Evolutionary conservation across 2,329 filamentous ascomycete genomes (phyloP).

Genomic region (Microcera coccophila): DNA sequence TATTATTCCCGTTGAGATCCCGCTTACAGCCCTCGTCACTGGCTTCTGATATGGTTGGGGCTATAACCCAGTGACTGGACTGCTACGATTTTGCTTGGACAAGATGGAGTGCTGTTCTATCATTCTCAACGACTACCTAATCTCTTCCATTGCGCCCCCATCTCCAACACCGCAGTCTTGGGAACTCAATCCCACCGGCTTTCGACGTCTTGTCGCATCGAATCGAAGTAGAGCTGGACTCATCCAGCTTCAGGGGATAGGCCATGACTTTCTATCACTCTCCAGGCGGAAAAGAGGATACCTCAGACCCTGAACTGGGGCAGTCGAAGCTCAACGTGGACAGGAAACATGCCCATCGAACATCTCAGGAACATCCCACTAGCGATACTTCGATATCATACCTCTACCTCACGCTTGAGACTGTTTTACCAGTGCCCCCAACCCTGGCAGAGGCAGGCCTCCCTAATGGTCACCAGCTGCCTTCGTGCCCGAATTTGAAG

Average conservation of each 20-base stretch:
- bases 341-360: slow-evolving; percentile 7
- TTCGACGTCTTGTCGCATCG: too few species aligned
- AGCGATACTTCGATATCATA: slow-evolving; percentile 32
- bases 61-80: slow-evolving; percentile 15
- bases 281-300: slow-evolving; percentile 7
- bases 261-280: slow-evolving; percentile 13
- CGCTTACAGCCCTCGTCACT: slow-evolving; percentile 13
- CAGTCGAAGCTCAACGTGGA: slow-evolving; percentile 20
- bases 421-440: slow-evolving; percentile 31
- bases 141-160: too few species aligned
- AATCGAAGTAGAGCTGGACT: too few species aligned
- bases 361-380: slow-evolving; percentile 6
- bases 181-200: too few species aligned
- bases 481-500: slow-evolving; percentile 60
- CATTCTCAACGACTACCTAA: not conserved
- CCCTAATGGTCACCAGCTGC: slow-evolving; percentile 38
- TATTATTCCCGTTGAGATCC: slow-evolving; percentile 26
- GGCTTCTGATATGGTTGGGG: slow-evolving; percentile 17
- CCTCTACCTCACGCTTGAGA: slow-evolving; percentile 41
- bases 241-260: too few species aligned
- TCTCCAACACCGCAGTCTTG: too few species aligned
- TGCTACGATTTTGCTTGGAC: slow-evolving; percentile 4
- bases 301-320: slow-evolving; percentile 4
- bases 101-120: not conserved
- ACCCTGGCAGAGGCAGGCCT: slow-evolving; percentile 12